These are phyloP conservation scores for Moringa oleifera DNA, from an alignment of 345 rosid species.

Conservation along the genomic window DNA sequence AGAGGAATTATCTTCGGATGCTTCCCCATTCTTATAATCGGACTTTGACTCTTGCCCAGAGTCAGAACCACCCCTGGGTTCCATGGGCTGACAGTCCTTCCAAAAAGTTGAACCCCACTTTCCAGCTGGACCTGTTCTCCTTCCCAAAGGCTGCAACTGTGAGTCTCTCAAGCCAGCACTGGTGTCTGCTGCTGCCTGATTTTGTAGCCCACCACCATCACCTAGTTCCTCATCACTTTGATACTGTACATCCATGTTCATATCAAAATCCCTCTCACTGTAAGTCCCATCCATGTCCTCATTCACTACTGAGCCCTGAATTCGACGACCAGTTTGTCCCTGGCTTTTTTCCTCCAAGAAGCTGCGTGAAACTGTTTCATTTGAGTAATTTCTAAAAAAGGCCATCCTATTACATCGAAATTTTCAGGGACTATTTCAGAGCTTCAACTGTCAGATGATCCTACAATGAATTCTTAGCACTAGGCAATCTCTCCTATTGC, in stretches of 20 bases:
- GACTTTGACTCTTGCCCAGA: conserved; percentile 69
- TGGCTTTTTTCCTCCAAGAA: conserved; percentile 59
- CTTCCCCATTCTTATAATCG: conserved; percentile 46
- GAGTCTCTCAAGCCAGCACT: conserved; percentile 35
- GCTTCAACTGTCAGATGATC: neutral
- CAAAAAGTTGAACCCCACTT: conserved; percentile 97
- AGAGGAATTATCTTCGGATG: conserved; percentile 51
- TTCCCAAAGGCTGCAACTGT: conserved; percentile 53
- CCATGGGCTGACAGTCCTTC: conserved; percentile 97
- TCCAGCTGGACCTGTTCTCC: conserved; percentile 59
- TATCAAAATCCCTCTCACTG: conserved; percentile 69
- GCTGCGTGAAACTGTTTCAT: conserved; percentile 50
- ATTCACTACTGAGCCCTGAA: conserved; percentile 37
- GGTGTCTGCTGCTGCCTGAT: conserved; percentile 30
- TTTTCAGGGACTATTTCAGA: conserved; percentile 6
- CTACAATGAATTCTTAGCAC: conserved; percentile 10
- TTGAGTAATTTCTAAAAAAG: conserved; percentile 64
- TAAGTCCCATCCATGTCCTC: conserved; percentile 42
- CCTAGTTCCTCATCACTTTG: conserved; percentile 70
- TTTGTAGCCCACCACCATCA: conserved; percentile 40
- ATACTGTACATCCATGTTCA: conserved; percentile 61
- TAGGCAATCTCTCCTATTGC: conserved; percentile 4
- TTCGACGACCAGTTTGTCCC: conserved; percentile 36
- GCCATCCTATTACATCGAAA: conserved; percentile 78
- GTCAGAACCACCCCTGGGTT: conserved; percentile 49